Percentiles rank a stretch among this genome's conserved stretches.
These are phyloP conservation scores for Geopyxis carbonaria DNA, from an alignment of 495 filamentous ascomycete species.

Conservation along the genomic window DNA sequence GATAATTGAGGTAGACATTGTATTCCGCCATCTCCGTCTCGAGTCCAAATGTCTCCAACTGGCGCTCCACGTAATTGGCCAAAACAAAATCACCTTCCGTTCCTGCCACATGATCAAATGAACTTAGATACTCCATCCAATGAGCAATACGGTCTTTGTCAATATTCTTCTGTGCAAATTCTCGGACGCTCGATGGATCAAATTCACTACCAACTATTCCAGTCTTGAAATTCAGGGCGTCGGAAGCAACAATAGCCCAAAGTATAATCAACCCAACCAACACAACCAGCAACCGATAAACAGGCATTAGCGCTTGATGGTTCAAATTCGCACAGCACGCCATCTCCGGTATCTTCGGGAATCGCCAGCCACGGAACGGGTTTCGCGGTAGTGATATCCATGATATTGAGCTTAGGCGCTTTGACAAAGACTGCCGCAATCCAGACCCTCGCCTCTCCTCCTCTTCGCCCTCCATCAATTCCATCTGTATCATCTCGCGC, in stretches of 20 bases:
- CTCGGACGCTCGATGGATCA: slow-evolving; percentile 50
- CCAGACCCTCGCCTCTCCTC: slow-evolving; percentile 33
- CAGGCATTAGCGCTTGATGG: slow-evolving; percentile 30
- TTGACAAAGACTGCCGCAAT: slow-evolving; percentile 32
- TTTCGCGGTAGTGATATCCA: slow-evolving; percentile 28
- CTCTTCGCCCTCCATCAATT: slow-evolving; percentile 51
- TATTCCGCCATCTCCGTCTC: slow-evolving; percentile 62
- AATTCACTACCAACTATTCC: slow-evolving; percentile 28
- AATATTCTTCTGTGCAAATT: slow-evolving; percentile 50
- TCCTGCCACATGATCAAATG: slow-evolving; percentile 73
- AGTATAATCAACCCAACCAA: slow-evolving; percentile 55
- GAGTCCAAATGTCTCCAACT: slow-evolving; percentile 50
- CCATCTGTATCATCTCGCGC: slow-evolving; percentile 76
- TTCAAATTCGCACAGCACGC: slow-evolving; percentile 5
- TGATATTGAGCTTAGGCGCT: slow-evolving; percentile 32
- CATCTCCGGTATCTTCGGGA: slow-evolving; percentile 19
- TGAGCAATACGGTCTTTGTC: slow-evolving; percentile 50
- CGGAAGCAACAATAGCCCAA: slow-evolving; percentile 70
- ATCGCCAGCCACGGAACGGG: slow-evolving; percentile 18
- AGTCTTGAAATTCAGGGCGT: slow-evolving; percentile 49
- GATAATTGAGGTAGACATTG: slow-evolving; percentile 85
- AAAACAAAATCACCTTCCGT: slow-evolving; percentile 75
- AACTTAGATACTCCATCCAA: slow-evolving; percentile 52
- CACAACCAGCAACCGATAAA: slow-evolving; percentile 56
- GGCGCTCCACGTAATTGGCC: slow-evolving; percentile 60